phyloP scores from a whole-genome alignment of 495 filamentous ascomycete genomes.

The Wilcoxina mikolae region DNA sequence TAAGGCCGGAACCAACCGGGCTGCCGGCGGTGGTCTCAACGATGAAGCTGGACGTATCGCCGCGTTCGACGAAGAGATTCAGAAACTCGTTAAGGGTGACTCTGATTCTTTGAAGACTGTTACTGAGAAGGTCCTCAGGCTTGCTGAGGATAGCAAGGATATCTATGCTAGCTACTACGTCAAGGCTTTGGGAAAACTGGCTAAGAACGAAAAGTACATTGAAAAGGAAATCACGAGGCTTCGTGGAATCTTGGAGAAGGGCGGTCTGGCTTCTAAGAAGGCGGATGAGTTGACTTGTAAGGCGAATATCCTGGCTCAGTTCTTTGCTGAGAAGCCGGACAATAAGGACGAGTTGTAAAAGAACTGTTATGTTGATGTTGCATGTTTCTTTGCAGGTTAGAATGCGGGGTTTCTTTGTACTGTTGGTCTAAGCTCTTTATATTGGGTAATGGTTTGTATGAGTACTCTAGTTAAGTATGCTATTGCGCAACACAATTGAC shows the following conservation, averaged over 20 bases:
- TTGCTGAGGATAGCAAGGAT: conserved; percentile 50
- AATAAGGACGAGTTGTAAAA: conserved; percentile 58
- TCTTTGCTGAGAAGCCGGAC: conserved; percentile 35
- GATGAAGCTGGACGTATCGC: conserved; percentile 67
- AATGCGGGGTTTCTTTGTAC: background rate
- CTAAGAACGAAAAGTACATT: conserved; percentile 58
- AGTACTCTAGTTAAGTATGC: too few relatives aligned
- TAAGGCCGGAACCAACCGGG: conserved; percentile 77
- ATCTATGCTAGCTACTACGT: conserved; percentile 91
- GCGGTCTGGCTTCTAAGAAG: conserved; percentile 69
- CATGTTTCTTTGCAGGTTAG: background rate
- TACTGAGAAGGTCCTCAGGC: conserved; percentile 52
- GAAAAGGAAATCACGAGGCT: conserved; percentile 75
- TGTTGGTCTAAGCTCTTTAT: too few relatives aligned
- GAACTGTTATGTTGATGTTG: background rate
- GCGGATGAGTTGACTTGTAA: conserved; percentile 73
- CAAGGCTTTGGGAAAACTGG: conserved; percentile 72
- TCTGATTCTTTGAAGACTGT: conserved; percentile 41
- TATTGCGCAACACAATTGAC: too few relatives aligned
- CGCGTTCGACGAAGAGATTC: conserved; percentile 56
- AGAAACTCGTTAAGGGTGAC: conserved; percentile 47
- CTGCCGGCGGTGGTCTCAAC: conserved; percentile 66
- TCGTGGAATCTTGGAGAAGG: conserved; percentile 67
- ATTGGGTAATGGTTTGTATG: too few relatives aligned
- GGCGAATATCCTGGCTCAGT: conserved; percentile 76